Evolutionary conservation across 2,329 filamentous ascomycete species (phyloP), one percentile per base, ranked within the genome.

Genomic region (Exophiala alcalophila): DNA sequence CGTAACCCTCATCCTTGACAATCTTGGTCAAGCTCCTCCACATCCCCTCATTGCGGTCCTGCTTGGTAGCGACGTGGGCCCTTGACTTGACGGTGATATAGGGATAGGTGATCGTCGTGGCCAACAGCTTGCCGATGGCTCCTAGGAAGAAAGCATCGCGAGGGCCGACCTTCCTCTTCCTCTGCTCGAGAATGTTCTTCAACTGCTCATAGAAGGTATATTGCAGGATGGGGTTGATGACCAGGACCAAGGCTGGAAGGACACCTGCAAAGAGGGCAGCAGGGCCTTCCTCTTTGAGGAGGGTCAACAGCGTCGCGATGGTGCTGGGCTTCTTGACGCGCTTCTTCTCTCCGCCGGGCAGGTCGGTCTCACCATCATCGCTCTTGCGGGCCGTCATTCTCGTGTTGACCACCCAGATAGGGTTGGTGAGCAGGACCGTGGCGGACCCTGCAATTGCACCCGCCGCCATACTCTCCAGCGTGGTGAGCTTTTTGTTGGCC

Each of bases 201-300:
- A 97, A 73, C 73, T 98, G 91, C 75, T 98, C 92, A 59, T 97
- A 98, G 42, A 98, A 84, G 11, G 92, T 98, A 69, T 98, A 98
- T 71, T 98, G 92, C 53, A 98, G 73, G 56, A 98, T 98, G 4
- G 92, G 92, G 72, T 98, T 98, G 71, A 96, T 89, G 60, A 98
- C 92, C 52, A 98, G 76, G 55, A 98, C 82, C 56, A 98, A 73
- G 0, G 92, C 92, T 7, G 92, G 92, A 46, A 96, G 76, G 38
- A 98, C 91, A 49, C 92, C 92, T 4, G 90, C 77, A 65, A 98
- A 98, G 23, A 98, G 79, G 7, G 89, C 86, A 59, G 77, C 72
- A 15, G 85, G 83, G 0, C 92, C 92, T 61, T 98, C 92, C 38
- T 94, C 82, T 52, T 76, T 78, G 53, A 98, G 74, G 38, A 98